These are phyloP conservation scores for Blastosporella zonata DNA, from an alignment of 1,284 basidiomycete genomes.

Conservation along the genomic window DNA sequence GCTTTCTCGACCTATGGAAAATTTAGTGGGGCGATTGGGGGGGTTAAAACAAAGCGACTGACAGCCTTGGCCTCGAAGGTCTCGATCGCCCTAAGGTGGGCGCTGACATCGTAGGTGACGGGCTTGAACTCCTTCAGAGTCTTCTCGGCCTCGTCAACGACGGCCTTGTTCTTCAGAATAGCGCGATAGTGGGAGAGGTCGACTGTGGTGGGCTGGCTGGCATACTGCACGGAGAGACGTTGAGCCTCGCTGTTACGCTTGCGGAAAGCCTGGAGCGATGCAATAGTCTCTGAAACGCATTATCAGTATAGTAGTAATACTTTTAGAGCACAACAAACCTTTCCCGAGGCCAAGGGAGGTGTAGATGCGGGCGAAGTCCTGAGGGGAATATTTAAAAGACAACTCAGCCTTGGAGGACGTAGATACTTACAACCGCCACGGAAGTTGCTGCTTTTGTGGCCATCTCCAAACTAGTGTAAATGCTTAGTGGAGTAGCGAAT, in stretches of 20 bases:
- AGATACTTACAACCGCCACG: slow-evolving; percentile 66
- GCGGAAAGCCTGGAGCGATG: slow-evolving; percentile 92
- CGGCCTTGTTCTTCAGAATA: slow-evolving; percentile 88
- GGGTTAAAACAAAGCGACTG: slow-evolving; percentile 29
- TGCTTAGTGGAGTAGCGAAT: slow-evolving; percentile 8
- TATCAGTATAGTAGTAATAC: neutral
- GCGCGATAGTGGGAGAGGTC: slow-evolving; percentile 93
- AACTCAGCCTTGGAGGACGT: slow-evolving; percentile 9
- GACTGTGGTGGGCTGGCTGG: slow-evolving; percentile 74
- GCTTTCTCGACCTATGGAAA: slow-evolving; percentile 79
- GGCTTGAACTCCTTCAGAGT: slow-evolving; percentile 90
- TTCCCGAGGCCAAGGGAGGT: slow-evolving; percentile 89
- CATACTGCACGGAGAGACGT: slow-evolving; percentile 69
- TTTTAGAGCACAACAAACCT: slow-evolving; percentile 46
- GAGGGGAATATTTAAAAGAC: slow-evolving; percentile 16
- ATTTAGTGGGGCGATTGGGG: slow-evolving; percentile 6
- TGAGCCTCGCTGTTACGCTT: slow-evolving; percentile 92
- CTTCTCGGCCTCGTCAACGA: slow-evolving; percentile 94
- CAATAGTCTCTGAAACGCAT: slow-evolving; percentile 71
- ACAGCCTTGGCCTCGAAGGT: slow-evolving; percentile 97
- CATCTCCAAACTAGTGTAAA: slow-evolving; percentile 43
- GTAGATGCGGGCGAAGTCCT: slow-evolving; percentile 95
- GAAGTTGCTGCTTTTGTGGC: slow-evolving; percentile 74
- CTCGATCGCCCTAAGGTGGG: slow-evolving; percentile 95
- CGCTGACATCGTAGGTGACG: slow-evolving; percentile 90